These are phyloP conservation scores for Aspergillus funiculosus DNA, from an alignment of 495 filamentous ascomycete species.

Conservation along the genomic window DNA sequence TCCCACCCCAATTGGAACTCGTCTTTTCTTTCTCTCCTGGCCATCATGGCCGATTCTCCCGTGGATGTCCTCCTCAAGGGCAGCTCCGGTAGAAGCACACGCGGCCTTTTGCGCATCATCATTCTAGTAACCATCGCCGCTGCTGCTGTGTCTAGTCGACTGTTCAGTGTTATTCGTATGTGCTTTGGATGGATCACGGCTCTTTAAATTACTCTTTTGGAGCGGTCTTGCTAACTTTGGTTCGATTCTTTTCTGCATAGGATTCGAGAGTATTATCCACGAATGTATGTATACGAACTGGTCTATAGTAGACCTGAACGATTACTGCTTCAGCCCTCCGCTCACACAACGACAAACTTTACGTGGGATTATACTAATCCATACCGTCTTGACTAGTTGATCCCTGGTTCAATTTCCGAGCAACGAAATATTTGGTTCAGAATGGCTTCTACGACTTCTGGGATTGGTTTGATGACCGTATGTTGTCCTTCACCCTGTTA, in stretches of 20 bases:
- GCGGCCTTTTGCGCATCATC: slow-evolving; percentile 80
- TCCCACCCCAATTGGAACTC: slow-evolving; percentile 27
- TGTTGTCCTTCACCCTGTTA: slow-evolving; percentile 22
- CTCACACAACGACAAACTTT: background rate
- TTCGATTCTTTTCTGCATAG: slow-evolving; percentile 33
- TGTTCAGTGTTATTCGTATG: slow-evolving; percentile 97
- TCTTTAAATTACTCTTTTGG: slow-evolving; percentile 9
- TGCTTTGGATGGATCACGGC: background rate
- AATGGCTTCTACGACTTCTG: slow-evolving; percentile 98
- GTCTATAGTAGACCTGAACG: background rate
- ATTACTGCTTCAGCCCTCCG: background rate
- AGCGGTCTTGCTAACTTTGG: slow-evolving; percentile 30
- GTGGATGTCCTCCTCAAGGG: slow-evolving; percentile 59
- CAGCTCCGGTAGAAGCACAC: slow-evolving; percentile 65
- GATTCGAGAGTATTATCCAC: slow-evolving; percentile 99
- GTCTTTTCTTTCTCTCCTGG: slow-evolving; percentile 30
- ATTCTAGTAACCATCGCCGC: slow-evolving; percentile 91
- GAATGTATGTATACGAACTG: slow-evolving; percentile 83
- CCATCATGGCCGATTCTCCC: slow-evolving; percentile 50
- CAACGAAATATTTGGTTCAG: slow-evolving; percentile 93
- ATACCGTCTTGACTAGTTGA: slow-evolving; percentile 59
- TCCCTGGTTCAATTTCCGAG: slow-evolving; percentile 99
- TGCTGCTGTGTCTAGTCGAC: slow-evolving; percentile 85
- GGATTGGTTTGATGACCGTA: slow-evolving; percentile 99
- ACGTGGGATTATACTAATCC: slow-evolving; percentile 18